Conservation (phyloP, 2,329 filamentous ascomycete species). For the Phialophora tarda region DNA sequence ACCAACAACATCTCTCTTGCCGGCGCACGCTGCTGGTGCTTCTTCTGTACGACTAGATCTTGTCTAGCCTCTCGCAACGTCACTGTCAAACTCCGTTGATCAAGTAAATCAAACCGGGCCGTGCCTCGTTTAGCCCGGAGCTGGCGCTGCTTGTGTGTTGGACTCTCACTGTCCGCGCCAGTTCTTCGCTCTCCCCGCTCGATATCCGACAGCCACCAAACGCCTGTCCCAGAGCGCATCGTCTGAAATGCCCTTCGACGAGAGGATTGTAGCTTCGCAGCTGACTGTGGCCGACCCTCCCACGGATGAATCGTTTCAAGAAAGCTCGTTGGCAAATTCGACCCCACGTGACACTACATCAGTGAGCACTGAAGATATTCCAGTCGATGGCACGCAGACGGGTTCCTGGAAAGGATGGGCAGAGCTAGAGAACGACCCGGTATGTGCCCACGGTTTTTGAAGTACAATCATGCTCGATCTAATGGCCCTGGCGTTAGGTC, state of each 20-base stretch:
- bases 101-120: neutral
- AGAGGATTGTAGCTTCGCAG: neutral
- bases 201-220: neutral
- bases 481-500: slow-evolving; percentile 55
- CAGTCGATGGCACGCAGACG: neutral
- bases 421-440: slow-evolving; percentile 89
- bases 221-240: neutral
- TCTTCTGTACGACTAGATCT: slow-evolving; percentile 7
- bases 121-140: neutral
- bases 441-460: slow-evolving; percentile 44
- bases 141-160: neutral
- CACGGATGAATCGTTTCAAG: slow-evolving; percentile 10
- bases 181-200: neutral
- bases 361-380: slow-evolving; percentile 13
- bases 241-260: neutral
- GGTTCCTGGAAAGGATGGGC: slow-evolving; percentile 62
- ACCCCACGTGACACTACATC: slow-evolving; percentile 18
- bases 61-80: neutral
- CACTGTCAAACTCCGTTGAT: neutral
- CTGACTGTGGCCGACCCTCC: neutral
- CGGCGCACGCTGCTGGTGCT: slow-evolving; percentile 8
- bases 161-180: neutral
- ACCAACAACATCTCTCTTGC: slow-evolving; percentile 4
- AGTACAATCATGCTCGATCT: neutral
- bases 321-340: slow-evolving; percentile 15